Conservation (phyloP, 257 asterid species). For the Rehmannia glutinosa region DNA sequence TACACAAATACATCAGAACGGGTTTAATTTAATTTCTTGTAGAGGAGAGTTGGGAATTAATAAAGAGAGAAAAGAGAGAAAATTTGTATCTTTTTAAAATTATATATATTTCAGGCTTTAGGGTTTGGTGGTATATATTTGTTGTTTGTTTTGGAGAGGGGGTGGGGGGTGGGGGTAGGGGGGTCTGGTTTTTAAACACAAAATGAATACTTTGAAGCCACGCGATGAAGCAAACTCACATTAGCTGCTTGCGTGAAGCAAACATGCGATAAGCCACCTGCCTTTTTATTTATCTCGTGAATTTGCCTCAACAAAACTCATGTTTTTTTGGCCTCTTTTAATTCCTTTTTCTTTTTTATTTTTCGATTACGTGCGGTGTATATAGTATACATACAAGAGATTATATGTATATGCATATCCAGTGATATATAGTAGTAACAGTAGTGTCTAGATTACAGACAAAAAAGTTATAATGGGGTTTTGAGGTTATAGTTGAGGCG, state of each 20-base stretch:
- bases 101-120: conserved; percentile 17
- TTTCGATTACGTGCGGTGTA: too few relatives aligned
- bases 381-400: too few relatives aligned
- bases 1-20: not conserved
- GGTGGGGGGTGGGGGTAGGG: conserved; percentile 21
- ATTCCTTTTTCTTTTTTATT: not conserved
- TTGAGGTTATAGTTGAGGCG: too few relatives aligned
- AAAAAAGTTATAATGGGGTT: too few relatives aligned
- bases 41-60: not conserved
- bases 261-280: conserved; percentile 91
- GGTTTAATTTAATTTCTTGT: not conserved
- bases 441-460: too few relatives aligned
- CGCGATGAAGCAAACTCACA: conserved; percentile 91
- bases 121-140: conserved; percentile 60
- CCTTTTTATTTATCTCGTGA: conserved; percentile 81
- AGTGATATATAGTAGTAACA: too few relatives aligned
- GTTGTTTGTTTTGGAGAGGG: conserved; percentile 20
- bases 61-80: not conserved
- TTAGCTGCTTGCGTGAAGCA: conserved; percentile 99
- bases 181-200: conserved; percentile 28
- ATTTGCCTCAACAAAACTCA: conserved; percentile 45
- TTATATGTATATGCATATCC: too few relatives aligned
- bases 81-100: too few relatives aligned
- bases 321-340: conserved; percentile 26
- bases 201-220: conserved; percentile 90